Percentiles rank a stretch among this genome's conserved stretches.
phyloP scores from a whole-genome alignment of 805 yeast species.

The Kazachstania africana region DNA sequence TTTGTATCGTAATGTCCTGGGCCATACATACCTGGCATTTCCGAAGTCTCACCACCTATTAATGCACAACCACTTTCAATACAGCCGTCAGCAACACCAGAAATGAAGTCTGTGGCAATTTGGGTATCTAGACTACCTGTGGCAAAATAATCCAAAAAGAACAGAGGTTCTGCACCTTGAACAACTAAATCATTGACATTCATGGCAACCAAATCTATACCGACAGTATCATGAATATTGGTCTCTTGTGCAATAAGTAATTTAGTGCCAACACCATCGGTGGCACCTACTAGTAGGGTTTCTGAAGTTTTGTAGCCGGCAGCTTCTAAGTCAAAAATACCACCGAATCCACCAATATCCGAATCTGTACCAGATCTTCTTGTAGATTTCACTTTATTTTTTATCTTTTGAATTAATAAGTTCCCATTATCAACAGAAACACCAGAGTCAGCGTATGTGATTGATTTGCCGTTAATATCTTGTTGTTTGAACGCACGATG shows the following conservation, averaged over 20 bases:
- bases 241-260: slow-evolving; percentile 86
- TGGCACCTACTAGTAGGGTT: slow-evolving; percentile 87
- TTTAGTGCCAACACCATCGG: slow-evolving; percentile 99
- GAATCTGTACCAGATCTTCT: slow-evolving; percentile 94
- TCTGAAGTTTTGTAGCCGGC: slow-evolving; percentile 74
- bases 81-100: slow-evolving; percentile 96
- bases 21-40: slow-evolving; percentile 98
- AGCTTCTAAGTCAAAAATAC: slow-evolving; percentile 77
- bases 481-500: slow-evolving; percentile 73
- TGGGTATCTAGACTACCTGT: slow-evolving; percentile 80
- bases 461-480: slow-evolving; percentile 20
- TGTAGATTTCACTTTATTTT: slow-evolving; percentile 82
- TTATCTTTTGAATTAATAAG: slow-evolving; percentile 77
- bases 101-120: slow-evolving; percentile 78
- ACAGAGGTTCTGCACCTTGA: slow-evolving; percentile 96
- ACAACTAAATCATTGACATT: slow-evolving; percentile 95
- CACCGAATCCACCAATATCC: slow-evolving; percentile 98
- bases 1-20: slow-evolving; percentile 95
- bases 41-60: slow-evolving; percentile 98
- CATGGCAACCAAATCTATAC: slow-evolving; percentile 98
- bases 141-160: slow-evolving; percentile 93
- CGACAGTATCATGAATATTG: slow-evolving; percentile 90
- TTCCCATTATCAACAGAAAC: slow-evolving; percentile 97
- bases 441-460: slow-evolving; percentile 93
- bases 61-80: slow-evolving; percentile 90